Evolutionary conservation across 2,329 filamentous ascomycete genomes (phyloP).

Genomic region (Fusarium sp.): DNA sequence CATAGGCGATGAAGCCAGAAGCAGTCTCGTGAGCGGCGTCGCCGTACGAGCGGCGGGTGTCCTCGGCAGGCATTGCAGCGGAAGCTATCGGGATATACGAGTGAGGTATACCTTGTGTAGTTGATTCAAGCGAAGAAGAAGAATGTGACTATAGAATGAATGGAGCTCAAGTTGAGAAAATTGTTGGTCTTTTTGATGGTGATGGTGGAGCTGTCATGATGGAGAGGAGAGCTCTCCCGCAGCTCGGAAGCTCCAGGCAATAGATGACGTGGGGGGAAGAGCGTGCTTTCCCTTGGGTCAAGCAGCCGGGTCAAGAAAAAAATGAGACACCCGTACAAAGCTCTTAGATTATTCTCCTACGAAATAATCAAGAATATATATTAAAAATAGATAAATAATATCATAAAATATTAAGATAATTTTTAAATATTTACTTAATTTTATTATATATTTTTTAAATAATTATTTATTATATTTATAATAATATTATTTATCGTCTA

Average conservation of each 20-base stretch:
- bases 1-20: constrained; percentile 53
- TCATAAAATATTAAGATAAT: no score
- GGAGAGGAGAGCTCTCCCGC: background rate
- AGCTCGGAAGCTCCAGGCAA: background rate
- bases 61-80: constrained; percentile 24
- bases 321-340: no score
- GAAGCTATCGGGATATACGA: background rate
- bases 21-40: constrained; percentile 50
- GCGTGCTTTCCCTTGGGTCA: background rate
- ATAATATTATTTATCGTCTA: no score
- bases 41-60: constrained; percentile 27
- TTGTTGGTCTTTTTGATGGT: background rate
- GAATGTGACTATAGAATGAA: background rate
- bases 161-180: background rate
- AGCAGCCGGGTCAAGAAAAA: no score
- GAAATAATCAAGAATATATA: no score
- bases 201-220: constrained; percentile 6
- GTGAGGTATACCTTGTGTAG: background rate
- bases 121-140: no score
- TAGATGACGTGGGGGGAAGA: constrained; percentile 3
- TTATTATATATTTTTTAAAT: no score
- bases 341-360: no score
- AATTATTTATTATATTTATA: no score
- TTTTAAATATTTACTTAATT: no score
- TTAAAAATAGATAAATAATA: no score